Evolutionary conservation across 495 filamentous ascomycete species (phyloP).

Genomic region (Neurospora sublineolata): DNA sequence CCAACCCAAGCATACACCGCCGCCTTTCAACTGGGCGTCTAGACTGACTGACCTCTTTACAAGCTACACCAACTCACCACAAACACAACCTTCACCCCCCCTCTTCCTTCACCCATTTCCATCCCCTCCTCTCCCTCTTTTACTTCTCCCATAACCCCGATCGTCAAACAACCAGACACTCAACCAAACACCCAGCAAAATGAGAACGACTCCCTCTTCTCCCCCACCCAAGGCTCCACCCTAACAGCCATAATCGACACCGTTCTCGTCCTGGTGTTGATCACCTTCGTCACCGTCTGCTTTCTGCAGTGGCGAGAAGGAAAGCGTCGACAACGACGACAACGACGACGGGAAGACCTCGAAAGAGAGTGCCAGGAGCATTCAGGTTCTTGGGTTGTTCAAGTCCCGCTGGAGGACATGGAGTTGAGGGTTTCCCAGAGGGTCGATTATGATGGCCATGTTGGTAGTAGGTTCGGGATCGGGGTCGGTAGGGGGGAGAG

Average conservation of each 20-base stretch:
- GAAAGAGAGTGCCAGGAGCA: neutral
- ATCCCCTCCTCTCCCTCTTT: no score
- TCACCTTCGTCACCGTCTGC: neutral
- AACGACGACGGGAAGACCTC: neutral
- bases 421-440: neutral
- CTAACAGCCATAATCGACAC: conserved; percentile 1
- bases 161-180: neutral
- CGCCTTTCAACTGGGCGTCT: no score
- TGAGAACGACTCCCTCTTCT: neutral
- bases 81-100: no score
- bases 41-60: no score
- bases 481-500: neutral
- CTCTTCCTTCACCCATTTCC: no score
- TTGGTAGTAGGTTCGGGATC: no score
- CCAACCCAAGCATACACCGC: no score
- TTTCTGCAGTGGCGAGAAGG: conserved; percentile 4
- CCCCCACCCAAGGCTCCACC: neutral
- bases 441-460: neutral
- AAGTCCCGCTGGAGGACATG: neutral
- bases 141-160: no score
- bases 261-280: neutral
- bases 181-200: no score
- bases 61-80: no score
- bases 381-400: neutral
- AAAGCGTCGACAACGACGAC: no score